Evolutionary conservation across 2,329 filamentous ascomycete species (phyloP).

Genomic region (Fusarium sp.): DNA sequence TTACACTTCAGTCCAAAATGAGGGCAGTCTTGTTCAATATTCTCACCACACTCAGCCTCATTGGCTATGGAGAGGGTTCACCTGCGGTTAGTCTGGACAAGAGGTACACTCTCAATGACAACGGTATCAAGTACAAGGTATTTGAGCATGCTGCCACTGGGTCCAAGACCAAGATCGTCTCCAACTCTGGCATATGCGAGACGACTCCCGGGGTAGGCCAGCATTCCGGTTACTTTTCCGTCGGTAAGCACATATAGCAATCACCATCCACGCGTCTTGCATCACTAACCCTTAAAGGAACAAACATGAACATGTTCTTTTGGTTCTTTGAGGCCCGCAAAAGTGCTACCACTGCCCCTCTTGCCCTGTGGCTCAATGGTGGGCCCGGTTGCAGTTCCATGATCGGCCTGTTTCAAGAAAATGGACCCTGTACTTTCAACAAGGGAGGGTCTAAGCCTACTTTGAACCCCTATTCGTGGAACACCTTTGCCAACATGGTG

Average conservation of each 20-base stretch:
- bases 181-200: slow-evolving; percentile 65
- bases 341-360: slow-evolving; percentile 54
- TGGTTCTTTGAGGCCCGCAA: slow-evolving; percentile 66
- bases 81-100: slow-evolving; percentile 9
- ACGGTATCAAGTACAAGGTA: slow-evolving; percentile 21
- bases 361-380: slow-evolving; percentile 70
- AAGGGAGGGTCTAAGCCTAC: slow-evolving; percentile 50
- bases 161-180: slow-evolving; percentile 36
- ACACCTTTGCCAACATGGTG: slow-evolving; percentile 71
- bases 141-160: slow-evolving; percentile 37
- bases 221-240: slow-evolving; percentile 76
- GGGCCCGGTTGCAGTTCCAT: slow-evolving; percentile 53
- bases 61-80: not conserved
- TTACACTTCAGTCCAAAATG: not conserved
- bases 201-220: slow-evolving; percentile 71
- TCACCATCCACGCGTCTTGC: rapidly evolving
- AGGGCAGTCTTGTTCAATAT: not conserved
- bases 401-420: slow-evolving; percentile 70
- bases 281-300: slow-evolving; percentile 48
- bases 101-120: not conserved
- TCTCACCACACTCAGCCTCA: slow-evolving; percentile 4
- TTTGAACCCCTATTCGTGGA: slow-evolving; percentile 74
- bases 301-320: slow-evolving; percentile 55
- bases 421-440: slow-evolving; percentile 83
- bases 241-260: slow-evolving; percentile 56